Evolutionary conservation across 2,329 filamentous ascomycete species (phyloP).

Genomic region (Rhinocladiella mackenziei): DNA sequence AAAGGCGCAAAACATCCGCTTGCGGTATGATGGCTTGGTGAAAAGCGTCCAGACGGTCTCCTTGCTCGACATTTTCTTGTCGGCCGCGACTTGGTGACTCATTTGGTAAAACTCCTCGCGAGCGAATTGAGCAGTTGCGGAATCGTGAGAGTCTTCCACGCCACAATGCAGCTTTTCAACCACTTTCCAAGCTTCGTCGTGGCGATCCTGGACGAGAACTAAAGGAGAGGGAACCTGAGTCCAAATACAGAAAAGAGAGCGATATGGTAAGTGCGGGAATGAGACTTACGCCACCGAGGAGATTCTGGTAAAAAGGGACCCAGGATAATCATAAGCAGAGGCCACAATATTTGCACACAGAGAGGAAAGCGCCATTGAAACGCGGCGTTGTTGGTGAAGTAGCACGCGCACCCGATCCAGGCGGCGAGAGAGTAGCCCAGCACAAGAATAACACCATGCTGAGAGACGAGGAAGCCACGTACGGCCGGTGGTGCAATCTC

Average conservation of each 20-base stretch:
- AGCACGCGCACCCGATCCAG: constrained; percentile 45
- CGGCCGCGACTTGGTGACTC: neutral
- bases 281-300: constrained; percentile 45
- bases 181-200: constrained; percentile 45
- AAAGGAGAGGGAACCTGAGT: neutral
- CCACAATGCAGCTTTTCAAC: constrained; percentile 39
- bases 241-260: neutral
- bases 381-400: constrained; percentile 38
- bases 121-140: neutral
- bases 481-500: constrained; percentile 7
- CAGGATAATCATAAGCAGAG: constrained; percentile 39
- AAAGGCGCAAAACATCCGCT: constrained; percentile 6
- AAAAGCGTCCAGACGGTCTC: constrained; percentile 5
- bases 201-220: constrained; percentile 40
- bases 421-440: constrained; percentile 45
- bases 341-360: constrained; percentile 38
- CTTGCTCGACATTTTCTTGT: neutral
- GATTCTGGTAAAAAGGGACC: constrained; percentile 45
- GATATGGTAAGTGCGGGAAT: too few species aligned
- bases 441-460: constrained; percentile 45
- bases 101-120: constrained; percentile 10
- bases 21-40: constrained; percentile 6
- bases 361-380: constrained; percentile 49
- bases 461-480: constrained; percentile 45
- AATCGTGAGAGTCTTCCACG: neutral